These are phyloP conservation scores for Suhomyces coccinellae DNA, from an alignment of 1,139 yeast genomes.

Conservation along the genomic window DNA sequence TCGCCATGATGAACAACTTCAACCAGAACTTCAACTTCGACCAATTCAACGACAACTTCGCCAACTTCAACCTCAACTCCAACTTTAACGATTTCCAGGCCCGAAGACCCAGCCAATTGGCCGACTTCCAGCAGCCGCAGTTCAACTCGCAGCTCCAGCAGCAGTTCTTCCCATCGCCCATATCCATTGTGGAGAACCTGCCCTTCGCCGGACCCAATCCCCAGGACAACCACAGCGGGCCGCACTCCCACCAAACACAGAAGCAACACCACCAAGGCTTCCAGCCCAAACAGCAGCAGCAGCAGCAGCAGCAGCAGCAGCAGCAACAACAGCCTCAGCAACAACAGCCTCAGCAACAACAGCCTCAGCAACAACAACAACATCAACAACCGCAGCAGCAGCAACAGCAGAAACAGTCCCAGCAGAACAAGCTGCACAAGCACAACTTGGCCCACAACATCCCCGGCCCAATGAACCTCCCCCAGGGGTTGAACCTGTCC, in stretches of 20 bases:
- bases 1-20: constrained; percentile 18
- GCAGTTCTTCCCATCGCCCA: constrained; percentile 12
- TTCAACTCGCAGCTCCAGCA: constrained; percentile 11
- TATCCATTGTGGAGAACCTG: constrained; percentile 12
- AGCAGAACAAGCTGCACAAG: constrained; percentile 8
- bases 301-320: constrained; percentile 9
- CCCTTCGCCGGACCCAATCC: constrained; percentile 6
- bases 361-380: constrained; percentile 13
- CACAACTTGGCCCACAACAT: constrained; percentile 13
- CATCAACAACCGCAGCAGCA: constrained; percentile 8
- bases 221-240: not conserved
- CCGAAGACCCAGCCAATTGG: constrained; percentile 49
- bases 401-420: constrained; percentile 5
- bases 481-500: constrained; percentile 3
- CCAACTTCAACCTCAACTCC: constrained; percentile 36
- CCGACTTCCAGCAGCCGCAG: constrained; percentile 28
- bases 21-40: constrained; percentile 25
- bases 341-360: constrained; percentile 11
- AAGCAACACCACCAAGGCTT: constrained; percentile 2
- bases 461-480: constrained; percentile 7
- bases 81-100: constrained; percentile 44
- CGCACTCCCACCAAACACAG: constrained; percentile 4
- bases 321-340: constrained; percentile 8
- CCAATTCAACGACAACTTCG: constrained; percentile 36
- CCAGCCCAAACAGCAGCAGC: constrained; percentile 2